Percentiles rank a stretch among this genome's conserved stretches.
Conservation (phyloP, 257 asterid genomes). For the Solanum megistacrolobum region DNA sequence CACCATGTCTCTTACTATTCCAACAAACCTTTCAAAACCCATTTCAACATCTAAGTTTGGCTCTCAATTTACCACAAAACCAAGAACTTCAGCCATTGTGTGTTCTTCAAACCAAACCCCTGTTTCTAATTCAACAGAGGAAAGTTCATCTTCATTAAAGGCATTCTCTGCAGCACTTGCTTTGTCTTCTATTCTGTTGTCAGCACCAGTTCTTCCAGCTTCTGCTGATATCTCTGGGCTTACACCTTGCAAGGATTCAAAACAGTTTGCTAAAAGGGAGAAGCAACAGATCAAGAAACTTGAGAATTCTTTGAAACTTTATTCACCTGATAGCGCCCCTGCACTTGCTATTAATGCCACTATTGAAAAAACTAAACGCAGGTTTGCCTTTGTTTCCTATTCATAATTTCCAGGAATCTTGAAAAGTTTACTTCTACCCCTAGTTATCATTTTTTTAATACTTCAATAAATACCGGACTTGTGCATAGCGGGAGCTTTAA, state of each 20-base stretch:
- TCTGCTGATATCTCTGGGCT: conserved; percentile 86
- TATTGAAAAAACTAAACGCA: conserved; percentile 77
- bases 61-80: conserved; percentile 23
- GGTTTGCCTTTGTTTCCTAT: conserved; percentile 19
- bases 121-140: not conserved
- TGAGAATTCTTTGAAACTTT: conserved; percentile 55
- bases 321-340: conserved; percentile 90
- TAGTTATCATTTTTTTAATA: not conserved
- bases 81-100: conserved; percentile 28
- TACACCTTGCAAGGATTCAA: conserved; percentile 94
- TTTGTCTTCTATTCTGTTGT: conserved; percentile 64
- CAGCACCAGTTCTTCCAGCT: conserved; percentile 80
- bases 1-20: conserved; percentile 75
- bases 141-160: conserved; percentile 33
- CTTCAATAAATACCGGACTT: not conserved
- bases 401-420: not conserved
- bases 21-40: conserved; percentile 68
- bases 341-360: conserved; percentile 96
- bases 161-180: conserved; percentile 88
- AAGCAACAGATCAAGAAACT: conserved; percentile 87
- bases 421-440: not conserved
- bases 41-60: conserved; percentile 46
- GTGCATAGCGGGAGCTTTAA: no score
- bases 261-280: conserved; percentile 94
- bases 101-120: conserved; percentile 37